Percentiles rank a stretch among this genome's conserved stretches.
Conservation (phyloP, 169 alveolate genomes). For the Cryptosporidium parvum region DNA sequence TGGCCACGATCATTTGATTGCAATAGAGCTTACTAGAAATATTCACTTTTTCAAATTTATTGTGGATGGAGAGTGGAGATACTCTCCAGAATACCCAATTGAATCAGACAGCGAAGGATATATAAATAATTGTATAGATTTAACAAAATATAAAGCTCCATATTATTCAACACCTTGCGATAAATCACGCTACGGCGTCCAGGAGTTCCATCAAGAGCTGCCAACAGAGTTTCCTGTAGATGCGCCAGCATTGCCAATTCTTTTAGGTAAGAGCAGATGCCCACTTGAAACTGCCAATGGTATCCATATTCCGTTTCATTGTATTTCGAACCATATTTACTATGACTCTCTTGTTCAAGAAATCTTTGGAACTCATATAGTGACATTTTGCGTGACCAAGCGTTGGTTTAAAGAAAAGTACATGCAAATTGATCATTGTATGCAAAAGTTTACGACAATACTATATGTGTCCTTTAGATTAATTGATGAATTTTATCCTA, state of each 20-base stretch:
- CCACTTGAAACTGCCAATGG: conserved; percentile 39
- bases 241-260: conserved; percentile 67
- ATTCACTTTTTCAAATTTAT: conserved; percentile 62
- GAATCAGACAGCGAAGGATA: conserved; percentile 31
- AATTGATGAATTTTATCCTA: conserved; percentile 12
- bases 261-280: conserved; percentile 58
- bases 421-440: not conserved
- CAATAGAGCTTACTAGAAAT: conserved; percentile 35
- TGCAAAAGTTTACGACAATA: conserved; percentile 45
- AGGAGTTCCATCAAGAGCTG: conserved; percentile 40
- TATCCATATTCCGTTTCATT: conserved; percentile 58
- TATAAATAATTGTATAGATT: conserved; percentile 33
- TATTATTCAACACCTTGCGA: conserved; percentile 5
- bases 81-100: conserved; percentile 28
- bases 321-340: conserved; percentile 66
- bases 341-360: conserved; percentile 64
- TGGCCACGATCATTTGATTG: conserved; percentile 65
- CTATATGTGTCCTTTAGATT: conserved; percentile 36
- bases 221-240: conserved; percentile 73
- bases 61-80: conserved; percentile 76
- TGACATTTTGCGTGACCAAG: conserved; percentile 53
- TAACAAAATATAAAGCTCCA: conserved; percentile 38
- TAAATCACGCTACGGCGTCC: not conserved
- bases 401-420: conserved; percentile 15
- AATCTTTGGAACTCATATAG: conserved; percentile 48